Evolutionary conservation across 495 filamentous ascomycete genomes (phyloP).

Genomic region (Tricharina praecox): DNA sequence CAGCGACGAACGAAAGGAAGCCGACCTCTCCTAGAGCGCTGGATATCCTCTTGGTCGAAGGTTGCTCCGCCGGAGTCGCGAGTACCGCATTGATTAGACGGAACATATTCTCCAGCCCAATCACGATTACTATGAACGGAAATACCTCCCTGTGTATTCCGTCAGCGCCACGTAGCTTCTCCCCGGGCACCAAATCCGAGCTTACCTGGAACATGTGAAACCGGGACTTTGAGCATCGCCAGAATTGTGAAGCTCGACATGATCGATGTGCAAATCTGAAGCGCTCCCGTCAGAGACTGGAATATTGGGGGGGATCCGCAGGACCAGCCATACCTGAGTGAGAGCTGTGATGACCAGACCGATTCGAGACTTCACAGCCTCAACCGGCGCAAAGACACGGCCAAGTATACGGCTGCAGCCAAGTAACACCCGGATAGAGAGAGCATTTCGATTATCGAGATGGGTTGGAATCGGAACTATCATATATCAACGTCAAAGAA

Average conservation of each 20-base stretch:
- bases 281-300: neutral
- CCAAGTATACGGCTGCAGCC: slow-evolving; percentile 40
- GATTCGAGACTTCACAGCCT: slow-evolving; percentile 50
- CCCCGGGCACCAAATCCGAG: too few species aligned
- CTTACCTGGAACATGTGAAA: slow-evolving; percentile 42
- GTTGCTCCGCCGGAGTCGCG: slow-evolving; percentile 42
- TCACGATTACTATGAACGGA: slow-evolving; percentile 50
- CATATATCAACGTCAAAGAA: neutral
- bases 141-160: slow-evolving; percentile 32
- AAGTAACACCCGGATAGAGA: slow-evolving; percentile 43
- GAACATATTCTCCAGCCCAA: slow-evolving; percentile 58
- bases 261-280: slow-evolving; percentile 33
- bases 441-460: slow-evolving; percentile 42
- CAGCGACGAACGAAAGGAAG: slow-evolving; percentile 43
- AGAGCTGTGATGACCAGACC: slow-evolving; percentile 50
- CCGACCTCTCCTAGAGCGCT: slow-evolving; percentile 52
- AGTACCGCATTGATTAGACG: slow-evolving; percentile 55
- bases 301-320: neutral
- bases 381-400: slow-evolving; percentile 40
- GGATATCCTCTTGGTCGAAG: slow-evolving; percentile 42
- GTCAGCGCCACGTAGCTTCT: slow-evolving; percentile 10
- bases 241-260: slow-evolving; percentile 48
- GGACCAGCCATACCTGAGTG: slow-evolving; percentile 36
- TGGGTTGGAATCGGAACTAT: slow-evolving; percentile 52
- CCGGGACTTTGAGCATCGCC: slow-evolving; percentile 42